phyloP scores from a whole-genome alignment of 371 early-diverging fungal species.

The Mortierella sp. region DNA sequence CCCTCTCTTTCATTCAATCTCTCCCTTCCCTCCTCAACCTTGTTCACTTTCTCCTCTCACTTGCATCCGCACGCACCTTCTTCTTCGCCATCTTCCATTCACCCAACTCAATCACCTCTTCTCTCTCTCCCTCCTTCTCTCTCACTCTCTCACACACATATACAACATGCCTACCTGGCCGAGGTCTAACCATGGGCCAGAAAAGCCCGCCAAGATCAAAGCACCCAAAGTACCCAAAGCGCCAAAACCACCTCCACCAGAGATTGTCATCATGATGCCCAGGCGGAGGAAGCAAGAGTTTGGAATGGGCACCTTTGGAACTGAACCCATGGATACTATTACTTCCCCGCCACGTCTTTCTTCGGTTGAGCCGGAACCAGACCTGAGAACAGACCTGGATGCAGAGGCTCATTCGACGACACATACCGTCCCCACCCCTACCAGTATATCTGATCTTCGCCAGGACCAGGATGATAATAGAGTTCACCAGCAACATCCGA shows the following conservation, averaged over 20 bases:
- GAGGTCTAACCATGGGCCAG: neutral
- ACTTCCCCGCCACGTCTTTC: neutral
- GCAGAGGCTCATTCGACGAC: no score
- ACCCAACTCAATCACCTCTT: neutral
- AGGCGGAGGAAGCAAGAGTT: conserved; percentile 29
- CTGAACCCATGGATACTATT: conserved; percentile 23
- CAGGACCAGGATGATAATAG: neutral
- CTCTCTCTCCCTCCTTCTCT: neutral
- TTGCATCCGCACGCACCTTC: conserved; percentile 1
- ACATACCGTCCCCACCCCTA: neutral
- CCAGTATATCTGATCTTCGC: conserved; percentile 13
- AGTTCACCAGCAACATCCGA: conserved; percentile 1
- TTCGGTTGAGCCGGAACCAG: neutral
- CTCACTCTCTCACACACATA: neutral
- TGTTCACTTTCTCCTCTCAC: neutral
- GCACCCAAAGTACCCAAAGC: conserved; percentile 23
- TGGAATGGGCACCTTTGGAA: conserved; percentile 50
- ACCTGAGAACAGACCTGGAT: no score
- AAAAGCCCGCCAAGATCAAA: conserved; percentile 18
- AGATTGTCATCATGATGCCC: conserved; percentile 46
- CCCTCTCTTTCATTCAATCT: neutral
- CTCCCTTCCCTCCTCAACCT: neutral
- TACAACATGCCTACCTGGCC: conserved; percentile 31
- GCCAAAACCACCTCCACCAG: conserved; percentile 28
- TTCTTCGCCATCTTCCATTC: neutral